Conservation (phyloP, 306 rosid genomes). For the Begonia peltatifolia region DNA sequence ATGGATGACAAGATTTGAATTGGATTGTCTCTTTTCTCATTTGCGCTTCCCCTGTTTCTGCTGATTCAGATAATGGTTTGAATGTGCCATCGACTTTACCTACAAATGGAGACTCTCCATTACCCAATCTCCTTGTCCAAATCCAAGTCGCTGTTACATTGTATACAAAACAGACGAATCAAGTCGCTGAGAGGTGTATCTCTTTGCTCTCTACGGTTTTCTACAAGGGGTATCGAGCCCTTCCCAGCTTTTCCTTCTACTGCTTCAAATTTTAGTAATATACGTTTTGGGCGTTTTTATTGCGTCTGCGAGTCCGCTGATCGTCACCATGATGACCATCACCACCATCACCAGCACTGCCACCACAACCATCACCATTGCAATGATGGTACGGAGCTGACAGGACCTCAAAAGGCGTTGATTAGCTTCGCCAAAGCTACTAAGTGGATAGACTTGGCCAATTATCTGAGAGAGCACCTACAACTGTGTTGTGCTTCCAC, state of each 20-base stretch:
- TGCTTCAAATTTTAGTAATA: slow-evolving; percentile 9
- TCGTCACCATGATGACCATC: slow-evolving; percentile 14
- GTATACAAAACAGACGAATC: slow-evolving; percentile 8
- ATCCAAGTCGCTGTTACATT: slow-evolving; percentile 19
- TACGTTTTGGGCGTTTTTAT: slow-evolving; percentile 22
- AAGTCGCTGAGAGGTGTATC: slow-evolving; percentile 23
- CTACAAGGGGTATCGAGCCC: slow-evolving; percentile 18
- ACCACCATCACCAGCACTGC: slow-evolving; percentile 19
- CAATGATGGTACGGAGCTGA: slow-evolving; percentile 27
- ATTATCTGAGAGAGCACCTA: slow-evolving; percentile 65
- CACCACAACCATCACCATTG: slow-evolving; percentile 32
- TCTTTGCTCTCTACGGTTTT: slow-evolving; percentile 11
- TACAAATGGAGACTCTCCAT: slow-evolving; percentile 7
- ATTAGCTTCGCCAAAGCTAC: slow-evolving; percentile 59
- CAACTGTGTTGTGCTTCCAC: slow-evolving; percentile 72
- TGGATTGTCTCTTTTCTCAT: too few species aligned
- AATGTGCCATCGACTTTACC: slow-evolving; percentile 2
- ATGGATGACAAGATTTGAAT: too few species aligned
- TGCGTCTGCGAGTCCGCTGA: slow-evolving; percentile 24
- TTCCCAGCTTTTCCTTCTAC: slow-evolving; percentile 10
- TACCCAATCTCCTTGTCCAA: slow-evolving; percentile 11
- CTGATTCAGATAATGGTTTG: slow-evolving; percentile 11
- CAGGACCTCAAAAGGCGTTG: slow-evolving; percentile 48
- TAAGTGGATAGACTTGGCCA: slow-evolving; percentile 67
- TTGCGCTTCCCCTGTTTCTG: too few species aligned